Evolutionary conservation across 1,284 basidiomycete species (phyloP).

Genomic region (Lignosus rhinocerotis): DNA sequence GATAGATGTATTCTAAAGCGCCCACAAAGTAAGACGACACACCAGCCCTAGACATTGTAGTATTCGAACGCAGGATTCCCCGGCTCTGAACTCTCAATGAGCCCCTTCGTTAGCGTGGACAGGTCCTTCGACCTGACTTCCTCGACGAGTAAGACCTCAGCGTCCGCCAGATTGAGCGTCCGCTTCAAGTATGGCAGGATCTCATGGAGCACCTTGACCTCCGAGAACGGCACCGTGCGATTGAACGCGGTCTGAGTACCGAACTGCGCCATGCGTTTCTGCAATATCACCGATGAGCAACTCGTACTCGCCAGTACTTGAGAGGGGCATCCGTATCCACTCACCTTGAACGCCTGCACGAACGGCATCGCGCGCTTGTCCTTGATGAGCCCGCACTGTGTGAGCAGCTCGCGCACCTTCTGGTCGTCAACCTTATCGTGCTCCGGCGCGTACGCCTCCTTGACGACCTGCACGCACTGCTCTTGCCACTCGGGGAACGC

Average conservation of each 20-base stretch:
- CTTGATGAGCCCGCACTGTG: slow-evolving; percentile 84
- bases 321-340: slow-evolving; percentile 10
- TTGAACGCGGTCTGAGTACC: slow-evolving; percentile 84
- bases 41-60: slow-evolving; percentile 52
- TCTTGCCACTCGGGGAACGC: slow-evolving; percentile 96
- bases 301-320: neutral
- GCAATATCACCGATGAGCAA: slow-evolving; percentile 1
- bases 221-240: slow-evolving; percentile 86
- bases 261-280: slow-evolving; percentile 85
- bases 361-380: slow-evolving; percentile 98
- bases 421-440: slow-evolving; percentile 81
- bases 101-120: slow-evolving; percentile 60
- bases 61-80: slow-evolving; percentile 86
- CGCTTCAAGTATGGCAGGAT: slow-evolving; percentile 85
- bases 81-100: slow-evolving; percentile 87
- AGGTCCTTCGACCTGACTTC: slow-evolving; percentile 56
- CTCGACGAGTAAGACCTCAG: slow-evolving; percentile 71
- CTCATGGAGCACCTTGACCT: slow-evolving; percentile 74
- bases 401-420: slow-evolving; percentile 73
- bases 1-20: slow-evolving; percentile 1
- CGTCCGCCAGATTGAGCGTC: slow-evolving; percentile 75
- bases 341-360: slow-evolving; percentile 87
- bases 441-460: slow-evolving; percentile 65
- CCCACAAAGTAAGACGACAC: neutral
- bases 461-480: slow-evolving; percentile 74